A percentile compares a stretch with the other conserved stretches of the same genome.
Evolutionary conservation across 2,329 filamentous ascomycete genomes (phyloP).

Genomic region (Nectriaceae sp.): DNA sequence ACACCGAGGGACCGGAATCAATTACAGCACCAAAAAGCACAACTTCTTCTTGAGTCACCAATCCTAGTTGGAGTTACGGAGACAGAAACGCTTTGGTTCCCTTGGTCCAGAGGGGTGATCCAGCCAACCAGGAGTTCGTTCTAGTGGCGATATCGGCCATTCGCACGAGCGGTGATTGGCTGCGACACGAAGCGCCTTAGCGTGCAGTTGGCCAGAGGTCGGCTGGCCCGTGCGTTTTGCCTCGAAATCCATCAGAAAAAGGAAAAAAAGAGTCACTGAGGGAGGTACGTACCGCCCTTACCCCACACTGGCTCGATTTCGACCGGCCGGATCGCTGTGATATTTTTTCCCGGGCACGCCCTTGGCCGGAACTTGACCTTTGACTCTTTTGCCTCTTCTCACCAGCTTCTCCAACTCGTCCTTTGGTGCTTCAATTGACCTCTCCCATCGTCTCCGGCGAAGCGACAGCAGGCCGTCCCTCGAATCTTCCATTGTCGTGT

Average conservation of each 20-base stretch:
- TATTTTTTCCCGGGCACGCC: slow-evolving; percentile 21
- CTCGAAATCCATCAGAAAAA: not conserved
- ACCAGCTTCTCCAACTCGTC: slow-evolving; percentile 8
- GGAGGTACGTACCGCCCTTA: slow-evolving; percentile 11
- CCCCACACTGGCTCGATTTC: slow-evolving; percentile 23
- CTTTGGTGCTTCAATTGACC: slow-evolving; percentile 18
- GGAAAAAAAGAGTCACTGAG: slow-evolving; percentile 16
- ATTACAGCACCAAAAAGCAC: no score
- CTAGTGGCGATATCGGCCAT: slow-evolving; percentile 29
- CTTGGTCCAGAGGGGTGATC: slow-evolving; percentile 5
- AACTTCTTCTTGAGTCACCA: not conserved
- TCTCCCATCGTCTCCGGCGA: no score
- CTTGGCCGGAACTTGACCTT: slow-evolving; percentile 14
- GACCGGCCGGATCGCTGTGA: slow-evolving; percentile 23
- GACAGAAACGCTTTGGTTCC: slow-evolving; percentile 1
- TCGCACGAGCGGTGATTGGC: slow-evolving; percentile 15
- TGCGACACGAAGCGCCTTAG: slow-evolving; percentile 3
- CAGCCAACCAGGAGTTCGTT: slow-evolving; percentile 10
- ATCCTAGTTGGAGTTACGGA: no score
- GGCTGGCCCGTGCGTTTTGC: slow-evolving; percentile 17
- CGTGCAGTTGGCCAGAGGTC: slow-evolving; percentile 9
- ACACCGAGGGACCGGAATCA: no score
- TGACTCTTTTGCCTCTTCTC: slow-evolving; percentile 16
- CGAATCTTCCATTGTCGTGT: not conserved
- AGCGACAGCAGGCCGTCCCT: not conserved